phyloP scores from a whole-genome alignment of 345 rosid species.

The Pistacia atlantica region DNA sequence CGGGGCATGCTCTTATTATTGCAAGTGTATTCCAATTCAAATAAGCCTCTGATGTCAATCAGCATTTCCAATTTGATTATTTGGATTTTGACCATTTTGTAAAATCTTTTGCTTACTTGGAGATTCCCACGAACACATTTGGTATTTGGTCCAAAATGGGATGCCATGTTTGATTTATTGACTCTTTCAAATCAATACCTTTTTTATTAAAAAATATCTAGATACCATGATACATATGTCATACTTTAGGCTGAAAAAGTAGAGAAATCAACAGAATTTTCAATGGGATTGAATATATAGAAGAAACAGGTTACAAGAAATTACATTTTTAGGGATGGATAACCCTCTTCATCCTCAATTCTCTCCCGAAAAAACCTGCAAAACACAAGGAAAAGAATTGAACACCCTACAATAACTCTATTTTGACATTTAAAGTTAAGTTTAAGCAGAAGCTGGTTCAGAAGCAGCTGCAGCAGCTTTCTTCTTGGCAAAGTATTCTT shows the following conservation, averaged over 20 bases:
- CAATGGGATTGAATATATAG: neutral
- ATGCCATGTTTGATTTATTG: too few relatives aligned
- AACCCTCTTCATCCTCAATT: neutral
- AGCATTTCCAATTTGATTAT: neutral
- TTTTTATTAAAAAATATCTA: too few relatives aligned
- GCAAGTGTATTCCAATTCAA: neutral
- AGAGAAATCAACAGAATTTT: neutral
- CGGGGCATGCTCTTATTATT: too few relatives aligned
- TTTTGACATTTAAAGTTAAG: constrained; percentile 4
- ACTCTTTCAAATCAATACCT: too few relatives aligned
- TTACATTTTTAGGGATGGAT: neutral
- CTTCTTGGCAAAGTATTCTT: constrained; percentile 88
- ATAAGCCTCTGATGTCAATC: neutral
- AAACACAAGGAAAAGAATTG: neutral
- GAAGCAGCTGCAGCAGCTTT: constrained; percentile 57
- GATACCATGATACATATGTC: too few relatives aligned
- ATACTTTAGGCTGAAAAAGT: too few relatives aligned
- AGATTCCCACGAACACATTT: neutral
- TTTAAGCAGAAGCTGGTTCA: constrained; percentile 50
- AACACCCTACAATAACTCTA: neutral
- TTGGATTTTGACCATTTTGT: neutral
- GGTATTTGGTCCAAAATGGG: too few relatives aligned
- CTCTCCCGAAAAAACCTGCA: neutral
- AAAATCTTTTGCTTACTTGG: neutral
- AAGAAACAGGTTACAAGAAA: constrained; percentile 12